Percentiles rank a stretch among this genome's conserved stretches.
These are phyloP conservation scores for Corymbia maculata DNA, from an alignment of 345 rosid species.

Conservation along the genomic window DNA sequence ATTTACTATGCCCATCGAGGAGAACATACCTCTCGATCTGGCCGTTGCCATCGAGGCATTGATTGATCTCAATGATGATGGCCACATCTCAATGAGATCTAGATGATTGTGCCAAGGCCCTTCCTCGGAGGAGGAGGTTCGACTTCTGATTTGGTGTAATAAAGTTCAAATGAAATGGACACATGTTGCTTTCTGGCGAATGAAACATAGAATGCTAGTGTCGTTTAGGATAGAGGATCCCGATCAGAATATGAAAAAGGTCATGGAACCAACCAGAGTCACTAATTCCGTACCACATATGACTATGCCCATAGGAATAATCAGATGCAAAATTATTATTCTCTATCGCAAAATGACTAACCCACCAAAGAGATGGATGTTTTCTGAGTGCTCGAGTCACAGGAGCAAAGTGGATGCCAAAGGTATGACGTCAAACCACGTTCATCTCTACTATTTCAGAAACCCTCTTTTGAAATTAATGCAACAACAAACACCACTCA, in stretches of 20 bases:
- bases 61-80: neutral
- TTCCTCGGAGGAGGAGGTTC: neutral
- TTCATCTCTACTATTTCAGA: neutral
- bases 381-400: neutral
- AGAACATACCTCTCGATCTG: neutral
- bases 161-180: neutral
- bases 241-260: neutral
- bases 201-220: rapidly evolving
- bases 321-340: neutral
- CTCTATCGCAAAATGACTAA: neutral
- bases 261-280: neutral
- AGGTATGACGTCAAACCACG: neutral
- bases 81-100: neutral
- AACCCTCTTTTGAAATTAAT: neutral
- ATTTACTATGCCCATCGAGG: neutral
- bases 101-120: rapidly evolving
- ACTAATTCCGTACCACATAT: neutral
- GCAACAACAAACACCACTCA: neutral
- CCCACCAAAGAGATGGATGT: neutral
- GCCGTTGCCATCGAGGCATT: neutral
- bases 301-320: neutral
- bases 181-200: rapidly evolving
- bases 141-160: rapidly evolving
- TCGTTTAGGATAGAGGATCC: rapidly evolving
- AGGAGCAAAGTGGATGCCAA: neutral